A percentile compares a stretch with the other conserved stretches of the same genome.
phyloP scores from a whole-genome alignment of 345 rosid species.

The Geranium rotundifolium region DNA sequence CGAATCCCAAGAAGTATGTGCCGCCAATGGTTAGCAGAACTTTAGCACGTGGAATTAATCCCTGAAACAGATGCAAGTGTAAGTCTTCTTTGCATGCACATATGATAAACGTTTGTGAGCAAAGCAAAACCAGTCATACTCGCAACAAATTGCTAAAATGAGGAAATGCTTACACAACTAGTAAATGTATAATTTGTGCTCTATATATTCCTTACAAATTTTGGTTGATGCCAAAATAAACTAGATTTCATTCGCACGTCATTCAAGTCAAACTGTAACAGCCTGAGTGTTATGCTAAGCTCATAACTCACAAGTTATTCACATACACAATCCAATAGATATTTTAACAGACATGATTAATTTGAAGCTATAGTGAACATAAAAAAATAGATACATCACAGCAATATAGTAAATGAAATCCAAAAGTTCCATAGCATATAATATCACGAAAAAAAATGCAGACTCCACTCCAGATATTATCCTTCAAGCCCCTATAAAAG shows the following conservation, averaged over 20 bases:
- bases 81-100: constrained; percentile 1
- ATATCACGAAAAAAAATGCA: background rate
- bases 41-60: constrained; percentile 82
- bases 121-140: background rate
- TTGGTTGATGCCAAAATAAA: background rate
- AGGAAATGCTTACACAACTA: background rate
- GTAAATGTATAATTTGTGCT: background rate
- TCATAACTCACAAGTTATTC: background rate
- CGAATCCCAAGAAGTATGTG: constrained; percentile 77
- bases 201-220: background rate
- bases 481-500: background rate
- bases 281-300: background rate
- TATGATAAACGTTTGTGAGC: background rate
- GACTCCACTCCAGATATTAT: background rate
- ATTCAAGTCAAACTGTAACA: background rate
- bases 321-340: background rate
- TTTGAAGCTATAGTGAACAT: background rate
- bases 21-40: constrained; percentile 73
- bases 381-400: no score
- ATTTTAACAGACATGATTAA: no score
- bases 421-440: background rate
- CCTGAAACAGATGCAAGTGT: constrained; percentile 40
- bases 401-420: no score
- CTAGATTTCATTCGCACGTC: background rate
- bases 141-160: background rate